Percentiles rank a stretch among this genome's conserved stretches.
phyloP scores from a whole-genome alignment of 208 protist genomes.

The Trypanosoma melophagium region DNA sequence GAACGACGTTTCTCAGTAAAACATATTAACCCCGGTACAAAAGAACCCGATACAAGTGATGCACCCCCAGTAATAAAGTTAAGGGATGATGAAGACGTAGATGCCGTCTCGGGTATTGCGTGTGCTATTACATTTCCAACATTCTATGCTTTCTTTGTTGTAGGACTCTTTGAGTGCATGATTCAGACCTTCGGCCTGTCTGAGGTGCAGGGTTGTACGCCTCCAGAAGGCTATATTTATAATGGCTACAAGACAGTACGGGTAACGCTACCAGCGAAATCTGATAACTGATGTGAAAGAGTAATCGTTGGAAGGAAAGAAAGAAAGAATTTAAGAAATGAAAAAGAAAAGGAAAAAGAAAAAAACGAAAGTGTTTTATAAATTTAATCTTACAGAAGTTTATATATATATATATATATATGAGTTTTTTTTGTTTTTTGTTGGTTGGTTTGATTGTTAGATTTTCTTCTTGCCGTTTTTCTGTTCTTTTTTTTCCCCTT shows the following conservation, averaged over 20 bases:
- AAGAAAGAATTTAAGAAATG: no score
- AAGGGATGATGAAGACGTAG: constrained; percentile 11
- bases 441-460: not conserved
- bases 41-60: no score
- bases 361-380: no score
- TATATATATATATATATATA: constrained; percentile 2
- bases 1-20: constrained; percentile 45
- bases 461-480: not conserved
- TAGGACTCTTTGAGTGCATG: constrained; percentile 62
- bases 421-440: not conserved
- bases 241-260: constrained; percentile 77
- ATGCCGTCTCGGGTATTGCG: constrained; percentile 45
- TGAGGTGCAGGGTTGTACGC: constrained; percentile 71
- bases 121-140: constrained; percentile 55
- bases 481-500: constrained; percentile 1
- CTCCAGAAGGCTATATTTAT: constrained; percentile 67
- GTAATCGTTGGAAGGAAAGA: not conserved
- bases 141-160: constrained; percentile 70
- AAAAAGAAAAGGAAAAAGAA: not conserved
- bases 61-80: no score
- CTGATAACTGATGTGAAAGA: not conserved
- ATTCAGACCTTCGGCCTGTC: constrained; percentile 67
- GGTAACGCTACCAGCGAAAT: constrained; percentile 16
- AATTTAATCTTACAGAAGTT: no score
- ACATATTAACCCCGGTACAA: not conserved